Evolutionary conservation across 371 early-diverging fungal genomes (phyloP).

Genomic region (Mucor piriformis): DNA sequence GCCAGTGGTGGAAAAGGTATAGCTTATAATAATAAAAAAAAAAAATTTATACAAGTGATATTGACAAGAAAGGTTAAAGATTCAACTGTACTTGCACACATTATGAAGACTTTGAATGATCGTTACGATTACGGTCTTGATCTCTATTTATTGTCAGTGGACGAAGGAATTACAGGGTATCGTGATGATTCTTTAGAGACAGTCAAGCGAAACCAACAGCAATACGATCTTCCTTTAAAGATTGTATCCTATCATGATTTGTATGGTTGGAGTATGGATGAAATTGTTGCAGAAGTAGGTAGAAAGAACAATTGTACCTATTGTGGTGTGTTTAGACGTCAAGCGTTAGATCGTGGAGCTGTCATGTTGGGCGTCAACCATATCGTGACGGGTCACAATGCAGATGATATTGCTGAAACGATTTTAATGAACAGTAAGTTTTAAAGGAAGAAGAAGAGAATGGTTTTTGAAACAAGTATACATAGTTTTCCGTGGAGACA

Average conservation of each 20-base stretch:
- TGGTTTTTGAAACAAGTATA: background rate
- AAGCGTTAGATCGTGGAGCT: conserved; percentile 98
- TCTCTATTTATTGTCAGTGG: conserved; percentile 94
- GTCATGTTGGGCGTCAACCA: conserved; percentile 89
- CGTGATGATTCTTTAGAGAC: conserved; percentile 99
- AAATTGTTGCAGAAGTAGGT: conserved; percentile 94
- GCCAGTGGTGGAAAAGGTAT: conserved; percentile 99
- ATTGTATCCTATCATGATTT: conserved; percentile 96
- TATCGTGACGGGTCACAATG: conserved; percentile 99
- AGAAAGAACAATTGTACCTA: conserved; percentile 99
- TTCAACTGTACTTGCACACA: conserved; percentile 98
- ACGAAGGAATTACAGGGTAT: conserved; percentile 99
- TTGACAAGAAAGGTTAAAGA: too few species aligned
- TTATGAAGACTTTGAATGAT: conserved; percentile 95
- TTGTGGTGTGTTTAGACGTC: conserved; percentile 99
- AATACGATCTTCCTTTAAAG: conserved; percentile 91
- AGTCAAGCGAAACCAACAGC: conserved; percentile 94
- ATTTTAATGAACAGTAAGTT: conserved; percentile 96
- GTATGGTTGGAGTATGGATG: conserved; percentile 99
- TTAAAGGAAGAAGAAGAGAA: background rate
- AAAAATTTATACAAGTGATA: background rate
- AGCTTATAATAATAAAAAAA: too few species aligned
- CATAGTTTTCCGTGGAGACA: conserved; percentile 95
- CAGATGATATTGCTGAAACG: conserved; percentile 99
- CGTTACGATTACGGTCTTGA: conserved; percentile 94